Evolutionary conservation across 331 rosid genomes (phyloP).

Genomic region (Arachis monticola): DNA sequence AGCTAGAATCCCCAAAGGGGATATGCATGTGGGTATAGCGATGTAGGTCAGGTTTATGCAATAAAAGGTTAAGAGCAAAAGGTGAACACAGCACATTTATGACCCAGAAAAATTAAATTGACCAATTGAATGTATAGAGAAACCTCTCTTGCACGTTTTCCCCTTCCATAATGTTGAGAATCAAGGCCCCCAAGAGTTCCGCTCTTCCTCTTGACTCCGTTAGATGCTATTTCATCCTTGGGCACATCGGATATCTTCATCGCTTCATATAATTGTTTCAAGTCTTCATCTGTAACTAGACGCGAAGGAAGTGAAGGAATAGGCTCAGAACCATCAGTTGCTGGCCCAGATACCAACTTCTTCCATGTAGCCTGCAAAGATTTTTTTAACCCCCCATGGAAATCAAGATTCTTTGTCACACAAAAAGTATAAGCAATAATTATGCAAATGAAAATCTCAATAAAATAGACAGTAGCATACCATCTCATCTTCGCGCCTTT

Average conservation of each 20-base stretch:
- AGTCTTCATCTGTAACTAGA: conserved; percentile 89
- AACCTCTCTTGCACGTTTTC: conserved; percentile 99
- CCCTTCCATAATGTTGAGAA: conserved; percentile 92
- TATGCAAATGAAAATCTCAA: conserved; percentile 13
- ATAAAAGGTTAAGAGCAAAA: not conserved
- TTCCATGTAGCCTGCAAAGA: conserved; percentile 82
- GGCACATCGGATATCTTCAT: conserved; percentile 86
- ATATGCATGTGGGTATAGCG: not conserved
- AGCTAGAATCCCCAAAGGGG: not conserved
- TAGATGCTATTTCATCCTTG: conserved; percentile 57
- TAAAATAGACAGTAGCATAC: conserved; percentile 52
- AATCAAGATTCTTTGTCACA: conserved; percentile 24
- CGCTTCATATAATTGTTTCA: conserved; percentile 81
- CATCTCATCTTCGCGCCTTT: conserved; percentile 76
- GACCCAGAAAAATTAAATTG: conserved; percentile 2
- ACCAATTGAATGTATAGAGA: conserved; percentile 36
- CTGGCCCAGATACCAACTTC: conserved; percentile 62
- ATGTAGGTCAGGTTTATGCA: not conserved
- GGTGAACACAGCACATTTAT: conserved; percentile 10
- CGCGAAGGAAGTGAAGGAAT: conserved; percentile 74
- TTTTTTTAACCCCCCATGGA: not conserved
- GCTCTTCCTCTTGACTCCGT: conserved; percentile 80
- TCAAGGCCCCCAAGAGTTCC: conserved; percentile 77
- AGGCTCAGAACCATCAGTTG: conserved; percentile 54
- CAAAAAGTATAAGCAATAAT: conserved; percentile 26